Conservation (phyloP, 768 basidiomycete species). For the Cystofilobasidium macerans region DNA sequence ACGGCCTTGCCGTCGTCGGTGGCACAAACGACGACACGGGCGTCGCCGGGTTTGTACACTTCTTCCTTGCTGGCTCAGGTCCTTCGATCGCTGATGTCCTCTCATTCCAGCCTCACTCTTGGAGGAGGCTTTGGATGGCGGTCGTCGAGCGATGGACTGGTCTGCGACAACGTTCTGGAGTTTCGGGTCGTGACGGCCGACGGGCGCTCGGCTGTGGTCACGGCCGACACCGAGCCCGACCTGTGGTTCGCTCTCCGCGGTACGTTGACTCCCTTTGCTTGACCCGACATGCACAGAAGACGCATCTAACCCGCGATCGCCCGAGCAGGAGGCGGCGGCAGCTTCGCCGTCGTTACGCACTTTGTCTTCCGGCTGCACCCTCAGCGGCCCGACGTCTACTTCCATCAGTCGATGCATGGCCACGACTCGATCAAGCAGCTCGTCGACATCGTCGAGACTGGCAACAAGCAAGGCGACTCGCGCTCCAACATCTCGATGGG, state of each 20-base stretch:
- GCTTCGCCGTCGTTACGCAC: conserved; percentile 25
- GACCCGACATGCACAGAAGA: neutral
- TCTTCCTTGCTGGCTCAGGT: neutral
- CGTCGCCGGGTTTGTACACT: neutral
- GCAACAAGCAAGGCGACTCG: neutral
- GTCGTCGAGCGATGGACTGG: neutral
- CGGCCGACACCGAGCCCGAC: neutral
- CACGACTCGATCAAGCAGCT: neutral
- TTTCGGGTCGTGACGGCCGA: neutral
- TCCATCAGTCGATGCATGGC: conserved; percentile 9
- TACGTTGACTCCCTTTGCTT: neutral
- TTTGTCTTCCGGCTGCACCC: conserved; percentile 24
- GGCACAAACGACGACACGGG: conserved; percentile 29
- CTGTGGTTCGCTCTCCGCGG: conserved; percentile 9
- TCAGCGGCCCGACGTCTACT: conserved; percentile 16
- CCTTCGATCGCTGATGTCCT: neutral
- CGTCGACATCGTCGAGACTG: conserved; percentile 1
- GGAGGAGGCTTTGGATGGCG: conserved; percentile 17
- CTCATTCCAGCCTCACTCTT: neutral
- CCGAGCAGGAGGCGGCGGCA: conserved; percentile 13
- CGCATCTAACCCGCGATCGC: neutral
- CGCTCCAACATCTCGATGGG: conserved; percentile 7
- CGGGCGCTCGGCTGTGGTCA: neutral
- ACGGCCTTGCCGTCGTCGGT: conserved; percentile 29
- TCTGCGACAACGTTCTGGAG: conserved; percentile 1